Evolutionary conservation across 768 basidiomycete genomes (phyloP).

Genomic region (Podaxis carcinomalis): DNA sequence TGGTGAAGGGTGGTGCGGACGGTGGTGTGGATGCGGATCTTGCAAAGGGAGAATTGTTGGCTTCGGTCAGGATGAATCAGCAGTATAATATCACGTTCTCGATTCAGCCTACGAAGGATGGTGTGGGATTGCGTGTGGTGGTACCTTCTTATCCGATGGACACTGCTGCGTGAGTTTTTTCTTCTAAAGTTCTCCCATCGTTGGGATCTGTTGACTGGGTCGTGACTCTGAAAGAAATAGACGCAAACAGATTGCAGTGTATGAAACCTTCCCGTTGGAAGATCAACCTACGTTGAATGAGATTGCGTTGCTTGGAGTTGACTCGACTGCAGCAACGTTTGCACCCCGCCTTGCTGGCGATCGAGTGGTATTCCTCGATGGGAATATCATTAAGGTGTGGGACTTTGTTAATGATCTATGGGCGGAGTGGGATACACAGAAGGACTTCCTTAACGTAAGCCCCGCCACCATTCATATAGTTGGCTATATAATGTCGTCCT

Average conservation of each 20-base stretch:
- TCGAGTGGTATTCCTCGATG: conserved; percentile 1
- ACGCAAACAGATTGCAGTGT: background rate
- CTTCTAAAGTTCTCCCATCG: background rate
- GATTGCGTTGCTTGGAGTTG: background rate
- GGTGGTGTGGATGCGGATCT: background rate
- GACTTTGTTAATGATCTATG: background rate
- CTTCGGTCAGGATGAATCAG: background rate
- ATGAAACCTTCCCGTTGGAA: background rate
- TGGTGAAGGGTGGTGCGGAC: background rate
- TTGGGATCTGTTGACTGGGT: background rate
- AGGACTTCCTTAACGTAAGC: background rate
- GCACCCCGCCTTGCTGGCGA: conserved; percentile 4
- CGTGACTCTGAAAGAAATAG: background rate
- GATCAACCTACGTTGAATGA: background rate
- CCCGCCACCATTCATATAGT: background rate
- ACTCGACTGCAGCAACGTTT: background rate
- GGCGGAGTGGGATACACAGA: conserved; percentile 7
- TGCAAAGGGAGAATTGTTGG: background rate
- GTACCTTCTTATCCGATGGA: background rate
- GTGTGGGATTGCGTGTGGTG: conserved; percentile 1
- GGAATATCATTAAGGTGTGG: conserved; percentile 1
- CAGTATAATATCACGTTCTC: background rate
- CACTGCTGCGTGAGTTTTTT: background rate
- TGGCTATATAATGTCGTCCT: background rate
- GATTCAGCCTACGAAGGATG: background rate